A percentile compares a stretch with the other conserved stretches of the same genome.
Evolutionary conservation across 305 asterid species (phyloP).

Genomic region (Plantago coronopus): DNA sequence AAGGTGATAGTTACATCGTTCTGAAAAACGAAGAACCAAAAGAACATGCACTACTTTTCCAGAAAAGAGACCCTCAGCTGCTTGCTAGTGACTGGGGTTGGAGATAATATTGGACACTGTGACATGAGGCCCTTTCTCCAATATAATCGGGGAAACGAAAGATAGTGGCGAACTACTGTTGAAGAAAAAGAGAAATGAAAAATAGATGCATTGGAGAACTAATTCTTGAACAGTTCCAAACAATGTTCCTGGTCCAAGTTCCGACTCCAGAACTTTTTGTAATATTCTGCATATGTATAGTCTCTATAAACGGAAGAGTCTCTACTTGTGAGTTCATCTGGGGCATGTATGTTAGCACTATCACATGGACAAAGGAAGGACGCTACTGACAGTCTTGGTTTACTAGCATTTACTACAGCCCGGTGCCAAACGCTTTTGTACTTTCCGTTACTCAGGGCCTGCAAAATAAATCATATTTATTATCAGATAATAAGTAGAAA

Average conservation of each 20-base stretch:
- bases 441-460: constrained; percentile 69
- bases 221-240: constrained; percentile 62
- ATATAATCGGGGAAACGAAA: no score
- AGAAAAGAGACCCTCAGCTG: no score
- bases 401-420: constrained; percentile 55
- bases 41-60: no score
- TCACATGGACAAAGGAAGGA: constrained; percentile 60
- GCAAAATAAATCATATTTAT: background rate
- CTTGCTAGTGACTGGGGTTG: no score
- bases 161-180: no score
- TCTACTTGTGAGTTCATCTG: constrained; percentile 34
- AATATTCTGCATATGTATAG: constrained; percentile 58
- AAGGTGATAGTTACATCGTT: no score
- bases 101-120: no score
- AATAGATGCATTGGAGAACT: background rate
- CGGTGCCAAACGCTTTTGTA: constrained; percentile 77
- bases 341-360: constrained; percentile 48
- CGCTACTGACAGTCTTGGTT: constrained; percentile 55
- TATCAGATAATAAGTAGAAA: no score
- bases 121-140: no score
- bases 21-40: no score
- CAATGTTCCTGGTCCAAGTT: constrained; percentile 60
- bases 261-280: constrained; percentile 67
- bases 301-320: constrained; percentile 34
- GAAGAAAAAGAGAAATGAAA: no score